These are phyloP conservation scores for Primulina eburnea DNA, from an alignment of 257 asterid genomes.

Conservation along the genomic window DNA sequence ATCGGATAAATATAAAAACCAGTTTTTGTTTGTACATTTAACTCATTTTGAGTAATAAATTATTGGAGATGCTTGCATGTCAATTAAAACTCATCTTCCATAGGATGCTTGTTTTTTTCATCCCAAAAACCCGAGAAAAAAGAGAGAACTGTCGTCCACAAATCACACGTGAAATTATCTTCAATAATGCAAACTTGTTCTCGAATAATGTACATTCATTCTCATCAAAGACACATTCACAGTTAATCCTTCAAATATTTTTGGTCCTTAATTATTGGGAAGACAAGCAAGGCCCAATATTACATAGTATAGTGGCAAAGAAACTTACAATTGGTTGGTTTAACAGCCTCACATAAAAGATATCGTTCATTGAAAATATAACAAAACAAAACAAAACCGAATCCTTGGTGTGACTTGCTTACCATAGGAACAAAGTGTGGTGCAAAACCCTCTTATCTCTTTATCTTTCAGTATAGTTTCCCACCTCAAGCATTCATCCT, in stretches of 20 bases:
- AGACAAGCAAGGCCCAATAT: neutral
- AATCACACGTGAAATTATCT: neutral
- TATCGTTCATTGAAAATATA: neutral
- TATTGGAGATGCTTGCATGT: neutral
- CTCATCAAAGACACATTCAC: neutral
- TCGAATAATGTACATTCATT: neutral
- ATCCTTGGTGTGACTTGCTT: conserved; percentile 46
- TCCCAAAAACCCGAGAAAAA: neutral
- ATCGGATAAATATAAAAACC: neutral
- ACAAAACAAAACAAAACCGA: neutral
- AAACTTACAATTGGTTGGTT: neutral
- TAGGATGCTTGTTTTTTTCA: too few relatives aligned
- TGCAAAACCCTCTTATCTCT: conserved; percentile 52
- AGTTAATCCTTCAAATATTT: neutral
- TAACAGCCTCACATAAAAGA: neutral
- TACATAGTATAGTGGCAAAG: neutral
- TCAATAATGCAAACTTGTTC: neutral
- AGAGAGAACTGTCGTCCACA: neutral
- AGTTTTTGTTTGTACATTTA: neutral
- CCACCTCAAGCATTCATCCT: conserved; percentile 25
- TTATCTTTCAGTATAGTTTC: conserved; percentile 51
- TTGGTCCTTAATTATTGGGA: too few relatives aligned
- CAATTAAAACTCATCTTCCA: neutral
- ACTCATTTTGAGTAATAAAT: neutral
- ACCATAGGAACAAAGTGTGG: conserved; percentile 55